Percentiles rank a stretch among this genome's conserved stretches.
Conservation (phyloP, 2,329 filamentous ascomycete genomes). For the Cladophialophora chaetospira region DNA sequence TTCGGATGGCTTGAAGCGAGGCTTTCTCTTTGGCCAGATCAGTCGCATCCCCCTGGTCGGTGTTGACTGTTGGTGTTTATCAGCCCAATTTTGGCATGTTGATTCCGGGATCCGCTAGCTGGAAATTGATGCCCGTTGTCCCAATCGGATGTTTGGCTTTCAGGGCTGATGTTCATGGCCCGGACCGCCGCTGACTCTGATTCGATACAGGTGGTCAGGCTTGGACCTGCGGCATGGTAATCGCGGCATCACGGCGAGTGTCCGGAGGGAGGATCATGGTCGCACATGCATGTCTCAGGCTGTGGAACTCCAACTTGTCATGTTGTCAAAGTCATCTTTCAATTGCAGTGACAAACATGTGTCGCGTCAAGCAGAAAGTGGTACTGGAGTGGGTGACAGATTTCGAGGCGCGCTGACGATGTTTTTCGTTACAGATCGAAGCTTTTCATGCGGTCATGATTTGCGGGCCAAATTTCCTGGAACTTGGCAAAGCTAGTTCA, state of each 20-base stretch:
- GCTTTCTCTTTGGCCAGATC: constrained; percentile 2
- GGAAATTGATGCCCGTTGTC: background rate
- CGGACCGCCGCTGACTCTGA: background rate
- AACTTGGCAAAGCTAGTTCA: background rate
- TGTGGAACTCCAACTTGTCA: background rate
- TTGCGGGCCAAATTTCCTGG: constrained; percentile 10
- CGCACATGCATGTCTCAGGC: constrained; percentile 1
- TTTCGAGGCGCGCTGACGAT: background rate
- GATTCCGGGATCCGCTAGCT: constrained; percentile 7
- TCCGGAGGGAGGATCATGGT: no score
- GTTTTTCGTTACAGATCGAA: background rate
- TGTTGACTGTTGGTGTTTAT: constrained; percentile 3
- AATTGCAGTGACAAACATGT: background rate
- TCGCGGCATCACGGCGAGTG: no score
- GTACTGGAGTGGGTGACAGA: background rate
- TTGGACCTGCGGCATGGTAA: background rate
- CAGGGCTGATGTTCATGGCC: constrained; percentile 4
- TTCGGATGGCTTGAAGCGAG: constrained; percentile 15
- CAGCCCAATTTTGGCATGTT: background rate
- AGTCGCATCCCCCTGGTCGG: background rate
- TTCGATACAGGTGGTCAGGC: background rate
- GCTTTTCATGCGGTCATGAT: constrained; percentile 2
- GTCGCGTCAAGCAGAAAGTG: background rate
- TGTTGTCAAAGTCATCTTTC: background rate
- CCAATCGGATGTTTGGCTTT: background rate